Evolutionary conservation across 768 basidiomycete species (phyloP).

Genomic region (Rhizopogon rudus): DNA sequence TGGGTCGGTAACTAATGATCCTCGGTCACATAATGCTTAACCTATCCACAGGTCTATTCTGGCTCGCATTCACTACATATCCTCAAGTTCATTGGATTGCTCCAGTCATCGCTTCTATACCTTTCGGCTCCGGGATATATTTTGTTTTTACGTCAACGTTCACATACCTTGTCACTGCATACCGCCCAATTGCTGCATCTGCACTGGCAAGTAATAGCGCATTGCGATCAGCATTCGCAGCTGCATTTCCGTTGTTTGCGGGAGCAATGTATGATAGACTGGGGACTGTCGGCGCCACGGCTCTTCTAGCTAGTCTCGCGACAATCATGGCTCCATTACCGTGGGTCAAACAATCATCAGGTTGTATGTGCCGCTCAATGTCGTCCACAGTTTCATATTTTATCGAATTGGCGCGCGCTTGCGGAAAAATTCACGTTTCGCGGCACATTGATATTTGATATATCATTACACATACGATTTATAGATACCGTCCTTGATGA

Average conservation of each 20-base stretch:
- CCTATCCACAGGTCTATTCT: slow-evolving; percentile 35
- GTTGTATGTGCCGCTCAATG: background rate
- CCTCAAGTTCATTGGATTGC: slow-evolving; percentile 41
- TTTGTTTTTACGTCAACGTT: slow-evolving; percentile 70
- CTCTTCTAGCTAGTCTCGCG: slow-evolving; percentile 62
- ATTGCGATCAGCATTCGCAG: slow-evolving; percentile 42
- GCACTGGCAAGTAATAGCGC: slow-evolving; percentile 67
- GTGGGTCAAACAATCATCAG: slow-evolving; percentile 31
- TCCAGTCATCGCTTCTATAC: slow-evolving; percentile 39
- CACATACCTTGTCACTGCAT: slow-evolving; percentile 50
- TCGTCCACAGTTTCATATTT: slow-evolving; percentile 39
- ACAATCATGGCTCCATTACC: slow-evolving; percentile 58
- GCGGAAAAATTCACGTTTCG: slow-evolving; percentile 39
- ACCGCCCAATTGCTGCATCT: slow-evolving; percentile 48
- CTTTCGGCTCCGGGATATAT: slow-evolving; percentile 50
- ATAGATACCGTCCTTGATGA: background rate
- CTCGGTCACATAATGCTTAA: background rate
- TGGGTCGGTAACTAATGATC: slow-evolving; percentile 33
- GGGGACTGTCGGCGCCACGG: slow-evolving; percentile 69
- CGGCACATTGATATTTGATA: slow-evolving; percentile 20
- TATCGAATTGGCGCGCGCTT: slow-evolving; percentile 41
- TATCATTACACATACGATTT: background rate
- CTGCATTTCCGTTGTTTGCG: slow-evolving; percentile 49
- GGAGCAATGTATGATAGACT: slow-evolving; percentile 45
- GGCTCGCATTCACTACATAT: slow-evolving; percentile 54